These are phyloP conservation scores for Phragmites australis DNA, from an alignment of 176 grass and related monocot species.

Conservation along the genomic window DNA sequence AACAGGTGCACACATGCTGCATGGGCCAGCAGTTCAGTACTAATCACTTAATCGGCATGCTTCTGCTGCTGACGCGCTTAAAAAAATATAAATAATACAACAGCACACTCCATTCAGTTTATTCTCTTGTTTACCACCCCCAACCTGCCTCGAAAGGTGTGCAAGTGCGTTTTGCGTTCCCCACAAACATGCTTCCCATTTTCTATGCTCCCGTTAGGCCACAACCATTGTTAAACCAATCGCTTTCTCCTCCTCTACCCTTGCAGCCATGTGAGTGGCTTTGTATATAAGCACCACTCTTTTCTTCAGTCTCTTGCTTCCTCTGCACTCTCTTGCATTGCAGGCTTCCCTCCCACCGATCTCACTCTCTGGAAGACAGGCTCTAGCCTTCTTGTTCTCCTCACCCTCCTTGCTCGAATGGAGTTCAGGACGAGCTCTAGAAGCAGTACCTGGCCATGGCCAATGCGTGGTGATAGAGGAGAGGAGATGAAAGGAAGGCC, in stretches of 20 bases:
- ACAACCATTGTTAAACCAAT: slow-evolving; percentile 39
- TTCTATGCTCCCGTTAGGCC: slow-evolving; percentile 11
- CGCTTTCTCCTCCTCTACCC: slow-evolving; percentile 20
- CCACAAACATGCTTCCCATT: slow-evolving; percentile 67
- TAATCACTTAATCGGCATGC: neutral
- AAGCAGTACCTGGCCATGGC: slow-evolving; percentile 23
- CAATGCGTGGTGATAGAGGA: neutral
- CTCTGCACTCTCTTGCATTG: neutral
- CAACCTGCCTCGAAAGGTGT: slow-evolving; percentile 31
- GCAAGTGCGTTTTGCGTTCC: slow-evolving; percentile 70
- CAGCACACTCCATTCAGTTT: neutral
- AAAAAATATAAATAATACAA: neutral
- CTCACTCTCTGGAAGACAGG: neutral
- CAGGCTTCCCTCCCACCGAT: neutral
- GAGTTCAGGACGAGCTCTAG: slow-evolving; percentile 22
- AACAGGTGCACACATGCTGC: slow-evolving; percentile 34
- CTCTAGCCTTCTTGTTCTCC: neutral
- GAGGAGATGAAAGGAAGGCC: neutral
- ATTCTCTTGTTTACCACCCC: slow-evolving; percentile 13
- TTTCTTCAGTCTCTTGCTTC: slow-evolving; percentile 15
- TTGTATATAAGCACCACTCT: slow-evolving; percentile 44
- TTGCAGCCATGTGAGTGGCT: slow-evolving; percentile 34
- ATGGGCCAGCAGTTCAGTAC: slow-evolving; percentile 31
- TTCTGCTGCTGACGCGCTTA: neutral
- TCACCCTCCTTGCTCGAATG: slow-evolving; percentile 15